Conservation (phyloP, 345 rosid species). For the Syzygium aromaticum region DNA sequence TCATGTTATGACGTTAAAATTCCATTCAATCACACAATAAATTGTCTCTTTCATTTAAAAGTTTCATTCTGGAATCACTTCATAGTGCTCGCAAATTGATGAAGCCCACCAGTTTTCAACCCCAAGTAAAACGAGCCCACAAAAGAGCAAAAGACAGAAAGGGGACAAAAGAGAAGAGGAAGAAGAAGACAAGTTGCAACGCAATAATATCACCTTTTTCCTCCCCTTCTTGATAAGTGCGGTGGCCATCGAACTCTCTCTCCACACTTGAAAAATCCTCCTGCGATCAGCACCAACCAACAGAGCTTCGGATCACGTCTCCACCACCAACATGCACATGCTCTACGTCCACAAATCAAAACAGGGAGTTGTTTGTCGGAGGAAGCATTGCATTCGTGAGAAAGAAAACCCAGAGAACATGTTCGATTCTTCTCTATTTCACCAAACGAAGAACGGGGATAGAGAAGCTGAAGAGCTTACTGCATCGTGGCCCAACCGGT, state of each 20-base stretch:
- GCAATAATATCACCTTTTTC: constrained; percentile 17
- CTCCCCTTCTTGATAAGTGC: constrained; percentile 68
- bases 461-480: constrained; percentile 15
- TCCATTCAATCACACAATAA: background rate
- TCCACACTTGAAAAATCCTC: constrained; percentile 69
- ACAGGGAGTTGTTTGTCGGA: background rate
- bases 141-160: background rate
- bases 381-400: too few relatives aligned
- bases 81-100: background rate
- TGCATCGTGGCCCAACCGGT: constrained; percentile 47
- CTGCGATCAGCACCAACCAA: constrained; percentile 12
- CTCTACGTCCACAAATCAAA: background rate
- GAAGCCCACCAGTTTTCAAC: background rate
- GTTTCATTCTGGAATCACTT: background rate
- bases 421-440: too few relatives aligned
- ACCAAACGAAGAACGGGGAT: too few relatives aligned
- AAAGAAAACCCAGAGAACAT: too few relatives aligned
- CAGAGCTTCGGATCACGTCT: background rate
- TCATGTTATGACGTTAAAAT: background rate
- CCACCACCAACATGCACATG: background rate
- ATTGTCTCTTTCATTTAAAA: background rate
- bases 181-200: background rate
- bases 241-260: constrained; percentile 59
- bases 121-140: background rate
- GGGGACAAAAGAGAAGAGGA: background rate